Evolutionary conservation across 2,329 filamentous ascomycete species (phyloP).

Genomic region (Sporothrix globosa): DNA sequence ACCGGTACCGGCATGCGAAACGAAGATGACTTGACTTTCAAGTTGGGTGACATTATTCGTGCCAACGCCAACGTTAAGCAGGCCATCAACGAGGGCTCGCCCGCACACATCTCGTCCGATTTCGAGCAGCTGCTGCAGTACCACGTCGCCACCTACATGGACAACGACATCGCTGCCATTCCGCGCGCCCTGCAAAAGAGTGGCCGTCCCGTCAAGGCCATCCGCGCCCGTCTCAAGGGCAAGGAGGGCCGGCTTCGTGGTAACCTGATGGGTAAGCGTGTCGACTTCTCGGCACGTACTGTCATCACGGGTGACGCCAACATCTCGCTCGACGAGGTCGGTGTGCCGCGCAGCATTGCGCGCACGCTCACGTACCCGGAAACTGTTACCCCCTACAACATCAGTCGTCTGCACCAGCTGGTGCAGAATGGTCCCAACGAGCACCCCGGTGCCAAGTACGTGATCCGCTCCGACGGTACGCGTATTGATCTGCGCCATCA

Average conservation of each 20-base stretch:
- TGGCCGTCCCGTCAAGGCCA: conserved; percentile 93
- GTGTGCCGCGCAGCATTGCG: conserved; percentile 92
- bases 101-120: conserved; percentile 85
- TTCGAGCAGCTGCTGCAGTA: conserved; percentile 94
- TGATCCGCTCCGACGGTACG: conserved; percentile 90
- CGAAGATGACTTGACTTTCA: conserved; percentile 99
- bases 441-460: conserved; percentile 94
- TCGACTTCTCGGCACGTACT: conserved; percentile 98
- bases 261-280: conserved; percentile 99
- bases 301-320: conserved; percentile 99
- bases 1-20: conserved; percentile 89
- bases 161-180: conserved; percentile 96
- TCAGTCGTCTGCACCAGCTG: conserved; percentile 83
- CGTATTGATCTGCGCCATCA: conserved; percentile 94
- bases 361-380: conserved; percentile 94
- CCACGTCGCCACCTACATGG: conserved; percentile 99
- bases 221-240: conserved; percentile 95
- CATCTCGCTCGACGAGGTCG: conserved; percentile 93
- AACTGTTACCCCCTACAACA: conserved; percentile 97
- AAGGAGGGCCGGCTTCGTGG: conserved; percentile 98
- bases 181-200: conserved; percentile 96
- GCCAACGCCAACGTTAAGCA: conserved; percentile 94
- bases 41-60: conserved; percentile 96
- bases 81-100: conserved; percentile 87
- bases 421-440: conserved; percentile 94